Percentiles rank a stretch among this genome's conserved stretches.
Conservation (phyloP, 352 stramenopile species). For the Globisporangium takayamanum region DNA sequence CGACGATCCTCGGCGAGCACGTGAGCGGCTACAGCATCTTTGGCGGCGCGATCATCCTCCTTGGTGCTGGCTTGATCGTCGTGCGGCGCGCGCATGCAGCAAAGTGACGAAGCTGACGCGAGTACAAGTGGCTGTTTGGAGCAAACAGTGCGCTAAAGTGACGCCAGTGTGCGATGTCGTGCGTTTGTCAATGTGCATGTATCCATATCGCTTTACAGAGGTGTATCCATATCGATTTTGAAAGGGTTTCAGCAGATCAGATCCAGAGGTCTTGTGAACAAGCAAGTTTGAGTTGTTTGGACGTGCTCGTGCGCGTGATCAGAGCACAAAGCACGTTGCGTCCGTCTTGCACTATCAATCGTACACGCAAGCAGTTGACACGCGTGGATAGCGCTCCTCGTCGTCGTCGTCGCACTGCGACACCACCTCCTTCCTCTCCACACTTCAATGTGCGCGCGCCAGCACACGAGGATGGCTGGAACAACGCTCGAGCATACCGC, state of each 20-base stretch:
- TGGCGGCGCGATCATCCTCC: constrained; percentile 45
- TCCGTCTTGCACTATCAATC: neutral
- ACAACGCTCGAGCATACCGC: neutral
- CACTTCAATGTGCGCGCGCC: neutral
- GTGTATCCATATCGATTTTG: neutral
- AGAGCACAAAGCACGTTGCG: neutral
- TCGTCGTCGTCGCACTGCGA: neutral
- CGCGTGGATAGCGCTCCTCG: neutral
- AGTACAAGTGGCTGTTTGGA: too few species aligned
- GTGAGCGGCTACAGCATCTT: constrained; percentile 57
- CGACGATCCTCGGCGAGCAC: constrained; percentile 35
- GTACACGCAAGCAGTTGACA: neutral
- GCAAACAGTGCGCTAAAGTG: too few species aligned
- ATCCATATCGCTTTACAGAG: neutral
- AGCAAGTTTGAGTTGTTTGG: neutral
- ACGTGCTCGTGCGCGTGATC: neutral
- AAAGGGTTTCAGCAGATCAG: neutral
- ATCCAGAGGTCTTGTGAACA: neutral
- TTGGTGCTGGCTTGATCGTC: constrained; percentile 42
- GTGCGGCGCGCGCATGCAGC: constrained; percentile 20
- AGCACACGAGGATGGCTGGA: neutral
- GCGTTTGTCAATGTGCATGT: too few species aligned
- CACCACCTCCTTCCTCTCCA: neutral
- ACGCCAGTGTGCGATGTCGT: too few species aligned
- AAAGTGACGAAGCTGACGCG: too few species aligned